Evolutionary conservation across 176 grass and related monocot species (phyloP).

Genomic region (Leersia perrieri): DNA sequence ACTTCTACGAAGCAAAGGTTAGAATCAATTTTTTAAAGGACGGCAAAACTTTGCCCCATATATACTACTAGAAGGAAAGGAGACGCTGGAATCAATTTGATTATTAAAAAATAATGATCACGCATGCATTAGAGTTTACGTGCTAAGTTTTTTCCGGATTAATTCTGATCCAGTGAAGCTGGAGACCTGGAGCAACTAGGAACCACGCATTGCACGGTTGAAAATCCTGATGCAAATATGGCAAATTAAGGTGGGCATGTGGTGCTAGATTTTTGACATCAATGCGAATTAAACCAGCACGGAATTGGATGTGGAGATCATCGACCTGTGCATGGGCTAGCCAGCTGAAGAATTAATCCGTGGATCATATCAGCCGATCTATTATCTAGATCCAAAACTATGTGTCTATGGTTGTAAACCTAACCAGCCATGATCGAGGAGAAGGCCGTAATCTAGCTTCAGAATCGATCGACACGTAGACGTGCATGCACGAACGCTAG

Average conservation of each 20-base stretch:
- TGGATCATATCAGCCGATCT: neutral
- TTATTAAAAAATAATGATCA: no score
- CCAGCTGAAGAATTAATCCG: neutral
- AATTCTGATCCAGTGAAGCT: neutral
- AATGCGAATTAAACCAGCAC: constrained; percentile 27
- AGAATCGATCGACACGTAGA: constrained; percentile 35
- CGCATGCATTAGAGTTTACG: neutral
- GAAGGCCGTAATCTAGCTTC: no score
- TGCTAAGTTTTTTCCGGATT: neutral
- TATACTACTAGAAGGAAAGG: no score
- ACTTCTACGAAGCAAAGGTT: no score
- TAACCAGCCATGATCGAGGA: neutral
- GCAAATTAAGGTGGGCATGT: neutral
- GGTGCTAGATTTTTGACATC: neutral
- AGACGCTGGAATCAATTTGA: no score
- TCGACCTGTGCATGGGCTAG: neutral
- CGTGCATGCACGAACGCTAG: constrained; percentile 31
- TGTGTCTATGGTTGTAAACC: neutral
- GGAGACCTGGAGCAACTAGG: no score
- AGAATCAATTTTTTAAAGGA: no score
- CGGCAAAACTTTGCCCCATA: no score
- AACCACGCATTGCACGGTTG: neutral
- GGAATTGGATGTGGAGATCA: constrained; percentile 5
- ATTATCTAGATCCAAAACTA: constrained; percentile 3
- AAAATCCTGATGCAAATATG: neutral